Evolutionary conservation across 257 asterid genomes (phyloP).

Genomic region (Pogostemon cablin): DNA sequence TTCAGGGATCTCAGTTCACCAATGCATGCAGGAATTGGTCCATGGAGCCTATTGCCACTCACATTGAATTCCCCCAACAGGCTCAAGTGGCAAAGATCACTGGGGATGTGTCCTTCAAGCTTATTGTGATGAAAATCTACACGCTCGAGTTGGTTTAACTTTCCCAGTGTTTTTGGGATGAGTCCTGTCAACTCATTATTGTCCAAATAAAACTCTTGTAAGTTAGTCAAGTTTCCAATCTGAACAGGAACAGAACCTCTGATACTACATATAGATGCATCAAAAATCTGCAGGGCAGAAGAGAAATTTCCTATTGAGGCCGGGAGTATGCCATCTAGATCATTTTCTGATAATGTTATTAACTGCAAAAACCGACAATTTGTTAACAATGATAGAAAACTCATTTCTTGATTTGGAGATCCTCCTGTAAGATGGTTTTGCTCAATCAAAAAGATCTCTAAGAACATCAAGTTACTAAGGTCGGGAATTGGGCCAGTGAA

Average conservation of each 20-base stretch:
- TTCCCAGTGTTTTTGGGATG: slow-evolving; percentile 35
- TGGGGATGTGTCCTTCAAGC: slow-evolving; percentile 37
- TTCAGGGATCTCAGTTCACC: slow-evolving; percentile 32
- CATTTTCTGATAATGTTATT: slow-evolving; percentile 42
- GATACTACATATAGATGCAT: slow-evolving; percentile 42
- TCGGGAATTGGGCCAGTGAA: slow-evolving; percentile 46
- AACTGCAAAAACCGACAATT: slow-evolving; percentile 36
- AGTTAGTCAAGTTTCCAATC: slow-evolving; percentile 33
- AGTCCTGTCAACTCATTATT: slow-evolving; percentile 34
- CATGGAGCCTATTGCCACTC: slow-evolving; percentile 30
- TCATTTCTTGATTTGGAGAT: slow-evolving; percentile 34
- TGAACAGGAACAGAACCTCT: slow-evolving; percentile 35
- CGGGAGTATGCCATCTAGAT: slow-evolving; percentile 51
- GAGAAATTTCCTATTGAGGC: slow-evolving; percentile 55
- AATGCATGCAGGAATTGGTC: slow-evolving; percentile 41
- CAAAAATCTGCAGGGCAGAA: slow-evolving; percentile 32
- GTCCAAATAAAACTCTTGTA: slow-evolving; percentile 12
- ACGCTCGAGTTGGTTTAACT: slow-evolving; percentile 15
- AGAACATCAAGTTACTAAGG: slow-evolving; percentile 37
- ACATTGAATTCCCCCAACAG: slow-evolving; percentile 32
- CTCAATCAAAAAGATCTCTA: slow-evolving; percentile 16
- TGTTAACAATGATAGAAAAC: slow-evolving; percentile 42
- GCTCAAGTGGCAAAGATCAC: slow-evolving; percentile 32
- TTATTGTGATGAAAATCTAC: slow-evolving; percentile 28
- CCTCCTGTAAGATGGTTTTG: slow-evolving; percentile 34